Evolutionary conservation across 192 early-diverging fungal genomes (phyloP), one percentile per base, ranked within the genome.

Genomic region (Rhizoclosmatium globosum): DNA sequence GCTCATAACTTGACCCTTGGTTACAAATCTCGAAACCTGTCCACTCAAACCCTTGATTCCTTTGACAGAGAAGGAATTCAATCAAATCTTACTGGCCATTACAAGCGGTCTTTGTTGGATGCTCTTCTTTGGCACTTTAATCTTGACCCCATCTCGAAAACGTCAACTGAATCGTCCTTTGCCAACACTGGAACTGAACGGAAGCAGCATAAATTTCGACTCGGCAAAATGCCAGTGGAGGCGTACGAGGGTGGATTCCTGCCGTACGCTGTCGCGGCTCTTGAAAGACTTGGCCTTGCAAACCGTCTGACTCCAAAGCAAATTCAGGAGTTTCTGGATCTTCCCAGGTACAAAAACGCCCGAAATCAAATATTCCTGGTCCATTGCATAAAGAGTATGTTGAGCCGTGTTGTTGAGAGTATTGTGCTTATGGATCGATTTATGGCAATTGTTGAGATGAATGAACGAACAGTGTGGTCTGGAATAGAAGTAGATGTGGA

Each of bases 341-440:
- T 57, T 9, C 47, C 79, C 21, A 19, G 42, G n/a, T 80, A 68
- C 53, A 31, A 7, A 9, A 75, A 75, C 48, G 79, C 79, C 2
- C 41, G 60, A 53, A 38, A 47, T 21, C 46, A 80, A 47, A 58
- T 75, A 39, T 53, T 56, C 21, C 53, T 71, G 19, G 72, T 80
- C 4, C 72, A 66, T 59, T 80, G 71, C 43, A 64, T 75, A 15
- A 39, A 53, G 68, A 80, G 79, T 59, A 41, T 80, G 71, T 61
- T 80, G 67, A 67, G 64, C 21, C 46, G 79, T 9, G 79, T 75
- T 31, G 9, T 80, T 13, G 79, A 80, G 56, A 75, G 79, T 46
- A 53, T 80, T 44, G 23, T 80, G 71, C 38, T 75, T 21, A 60
- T 80, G 79, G 79, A 80, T 65, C 50, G 79, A 39, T 64, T 21